Conservation (phyloP, 2,329 filamentous ascomycete genomes). For the Colletotrichum truncatum region DNA sequence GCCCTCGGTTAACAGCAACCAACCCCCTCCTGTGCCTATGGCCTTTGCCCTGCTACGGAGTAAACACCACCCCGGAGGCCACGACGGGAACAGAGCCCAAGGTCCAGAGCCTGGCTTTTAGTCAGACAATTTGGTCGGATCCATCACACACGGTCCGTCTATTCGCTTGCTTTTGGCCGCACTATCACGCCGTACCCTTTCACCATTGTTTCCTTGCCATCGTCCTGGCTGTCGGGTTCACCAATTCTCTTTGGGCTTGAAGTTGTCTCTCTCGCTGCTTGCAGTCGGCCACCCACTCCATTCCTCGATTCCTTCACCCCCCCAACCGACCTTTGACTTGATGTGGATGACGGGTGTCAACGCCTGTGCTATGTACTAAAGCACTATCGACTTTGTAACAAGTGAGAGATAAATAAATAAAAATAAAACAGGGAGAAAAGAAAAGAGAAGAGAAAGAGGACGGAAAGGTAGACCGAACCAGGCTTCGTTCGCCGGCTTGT, state of each 20-base stretch:
- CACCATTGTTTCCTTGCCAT: neutral
- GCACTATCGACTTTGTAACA: too few species aligned
- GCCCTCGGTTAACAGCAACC: neutral
- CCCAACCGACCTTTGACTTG: too few species aligned
- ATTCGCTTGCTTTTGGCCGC: neutral
- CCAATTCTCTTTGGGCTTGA: neutral
- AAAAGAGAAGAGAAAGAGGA: too few species aligned
- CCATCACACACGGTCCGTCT: conserved; percentile 2
- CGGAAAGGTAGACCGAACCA: too few species aligned
- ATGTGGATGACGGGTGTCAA: too few species aligned
- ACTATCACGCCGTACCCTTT: neutral
- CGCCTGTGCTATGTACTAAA: too few species aligned
- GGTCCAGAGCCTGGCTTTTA: neutral
- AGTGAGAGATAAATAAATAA: too few species aligned
- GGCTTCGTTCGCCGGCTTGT: too few species aligned
- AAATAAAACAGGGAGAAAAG: too few species aligned
- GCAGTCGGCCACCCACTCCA: neutral
- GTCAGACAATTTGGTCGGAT: conserved; percentile 7
- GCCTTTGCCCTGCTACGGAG: neutral
- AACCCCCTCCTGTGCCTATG: neutral
- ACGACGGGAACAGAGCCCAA: neutral
- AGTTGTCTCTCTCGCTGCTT: neutral
- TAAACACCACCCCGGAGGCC: neutral
- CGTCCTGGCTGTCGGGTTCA: neutral
- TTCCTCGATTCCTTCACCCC: too few species aligned